Base-by-base conservation (phyloP, 768 basidiomycete species). In the Amanita jacksonii region DNA sequence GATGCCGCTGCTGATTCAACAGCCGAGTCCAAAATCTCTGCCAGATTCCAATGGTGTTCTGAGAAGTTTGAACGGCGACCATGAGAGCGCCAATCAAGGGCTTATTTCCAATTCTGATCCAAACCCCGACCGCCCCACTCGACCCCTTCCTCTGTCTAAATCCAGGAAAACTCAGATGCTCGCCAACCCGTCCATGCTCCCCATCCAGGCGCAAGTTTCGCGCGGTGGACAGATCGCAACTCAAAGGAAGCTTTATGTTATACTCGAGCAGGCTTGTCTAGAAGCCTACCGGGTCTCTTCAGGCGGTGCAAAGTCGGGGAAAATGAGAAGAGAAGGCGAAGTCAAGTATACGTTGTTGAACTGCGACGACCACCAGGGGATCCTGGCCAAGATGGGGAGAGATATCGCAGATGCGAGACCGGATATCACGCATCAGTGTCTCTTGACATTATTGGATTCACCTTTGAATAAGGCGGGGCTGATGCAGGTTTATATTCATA, bases 401-500 rank as follows among this genome's bases (percentile, higher is more conserved):
- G 96, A 99, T 64, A 98, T 98, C 49, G 96, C 96, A 12, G 93
- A 98, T 65, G 96, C 96, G n/a, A 71, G 96, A 51, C 96, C 96
- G 2, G 96, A 98, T 65, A 98, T 98, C 56, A 98, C 96, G 0
- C 96, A 99, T 60, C 96, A 98, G 91, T 99, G 96, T 58, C 77
- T 99, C 8, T 68, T 99, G 52, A 99, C 96, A 0, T 72, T 99
- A 5, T 77, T 99, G 46, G 96, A 99, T 66, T 98, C 94, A 15
- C 96, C 96, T 1, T 67, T 99, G 35, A 99, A 99, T 74, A 98
- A 98, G 65, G 88, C 94, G 6, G 96, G 96, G 8, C 65, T 89
- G 20, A 77, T 98, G 8, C 96, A 98, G 62, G 92, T 99, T 13
- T 99, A 94, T 67, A 93, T 99, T 49, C 93, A 97, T 68, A 98